Evolutionary conservation across 768 basidiomycete species (phyloP), one percentile per base, ranked within the genome.

Genomic region (Suillus decipiens): DNA sequence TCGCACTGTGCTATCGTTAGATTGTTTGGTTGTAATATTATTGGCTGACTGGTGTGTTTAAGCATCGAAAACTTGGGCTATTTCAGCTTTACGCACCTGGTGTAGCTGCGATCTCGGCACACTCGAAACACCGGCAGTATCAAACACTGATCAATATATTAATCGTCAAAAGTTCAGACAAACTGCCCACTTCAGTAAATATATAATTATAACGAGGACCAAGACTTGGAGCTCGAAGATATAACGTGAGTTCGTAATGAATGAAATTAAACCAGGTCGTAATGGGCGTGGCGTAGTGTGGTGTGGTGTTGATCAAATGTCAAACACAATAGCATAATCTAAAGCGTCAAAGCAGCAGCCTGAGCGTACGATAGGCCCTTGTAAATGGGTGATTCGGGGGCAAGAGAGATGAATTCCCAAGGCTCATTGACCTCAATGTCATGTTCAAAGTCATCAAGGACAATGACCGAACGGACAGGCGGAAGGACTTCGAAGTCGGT

Each of bases 351-450:
- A 37, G 57, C 66, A 54, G 59, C 72, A 2, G 64, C 74, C 54
- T 75, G 72, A 11, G 74, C 74, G 51, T 75, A 75, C 12, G 74
- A 75, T 63, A 74, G 68, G 62, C 71, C 72, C 67, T 68, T 71
- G 73, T 74, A 74, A 50, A 66, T 60, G 42, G 70, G 63, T 14
- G 71, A 72, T 12, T 76, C 72, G 36, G 64, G 62, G 15, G 75
- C 63, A 37, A 72, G 70, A 54, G 73, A 68, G 36, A 75, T 42
- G 54, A 76, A 75, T 43, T 75, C 75, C 74, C 74, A 75, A 22
- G 70, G 65, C 43, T 75, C 74, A 24, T 76, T 70, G 6, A 57
- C 55, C 12, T 76, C 73, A 1, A 47, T 58, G 45, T 66, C 63
- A 33, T 43, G 36, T 8, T 33, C 36, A 55, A 37, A 61, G 60